Evolutionary conservation across 257 asterid species (phyloP).

Genomic region (Striga asiatica): DNA sequence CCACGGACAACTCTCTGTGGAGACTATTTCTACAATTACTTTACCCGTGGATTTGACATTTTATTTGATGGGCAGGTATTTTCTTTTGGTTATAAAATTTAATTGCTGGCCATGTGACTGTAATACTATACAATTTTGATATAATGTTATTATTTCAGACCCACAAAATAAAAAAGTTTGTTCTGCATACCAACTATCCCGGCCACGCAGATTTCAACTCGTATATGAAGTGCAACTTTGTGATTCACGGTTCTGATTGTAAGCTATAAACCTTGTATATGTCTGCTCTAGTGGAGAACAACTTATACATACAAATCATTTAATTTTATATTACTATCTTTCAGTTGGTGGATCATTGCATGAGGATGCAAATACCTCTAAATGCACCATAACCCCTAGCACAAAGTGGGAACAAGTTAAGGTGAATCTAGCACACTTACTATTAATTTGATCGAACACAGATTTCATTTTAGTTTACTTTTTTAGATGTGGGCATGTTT

Average conservation of each 20-base stretch:
- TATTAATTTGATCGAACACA: not conserved
- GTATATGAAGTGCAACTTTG: constrained; percentile 77
- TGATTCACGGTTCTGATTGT: constrained; percentile 42
- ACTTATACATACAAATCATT: not conserved
- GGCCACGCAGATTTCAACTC: constrained; percentile 87
- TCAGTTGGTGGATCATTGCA: constrained; percentile 44
- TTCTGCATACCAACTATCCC: constrained; percentile 82
- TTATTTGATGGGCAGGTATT: constrained; percentile 78
- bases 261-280: constrained; percentile 14
- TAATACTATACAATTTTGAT: not conserved
- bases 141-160: constrained; percentile 33
- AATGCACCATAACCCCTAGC: constrained; percentile 47
- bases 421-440: constrained; percentile 27
- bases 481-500: no score
- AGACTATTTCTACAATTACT: constrained; percentile 70
- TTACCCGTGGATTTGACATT: constrained; percentile 68
- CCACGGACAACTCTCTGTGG: constrained; percentile 69
- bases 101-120: not conserved
- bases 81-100: not conserved
- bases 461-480: not conserved
- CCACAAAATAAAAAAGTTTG: constrained; percentile 68
- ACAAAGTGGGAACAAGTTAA: constrained; percentile 82
- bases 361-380: constrained; percentile 29
- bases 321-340: constrained; percentile 2
- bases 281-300: not conserved